These are phyloP conservation scores for Omphalea diandra DNA, from an alignment of 441 rosid species.

Conservation along the genomic window DNA sequence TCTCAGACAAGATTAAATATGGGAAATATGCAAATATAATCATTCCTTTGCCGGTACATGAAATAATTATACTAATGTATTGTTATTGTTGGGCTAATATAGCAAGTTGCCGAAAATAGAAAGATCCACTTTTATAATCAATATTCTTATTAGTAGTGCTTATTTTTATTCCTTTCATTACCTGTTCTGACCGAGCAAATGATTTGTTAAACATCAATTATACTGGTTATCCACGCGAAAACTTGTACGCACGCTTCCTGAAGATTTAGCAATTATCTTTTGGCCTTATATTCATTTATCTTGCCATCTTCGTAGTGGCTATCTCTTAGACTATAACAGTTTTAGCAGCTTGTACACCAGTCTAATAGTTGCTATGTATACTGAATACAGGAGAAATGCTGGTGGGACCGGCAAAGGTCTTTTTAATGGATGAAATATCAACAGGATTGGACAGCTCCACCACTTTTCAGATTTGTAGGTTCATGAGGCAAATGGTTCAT, in stretches of 20 bases:
- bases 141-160: neutral
- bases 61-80: neutral
- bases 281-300: neutral
- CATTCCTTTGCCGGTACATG: neutral
- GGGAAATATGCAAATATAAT: neutral
- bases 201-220: neutral
- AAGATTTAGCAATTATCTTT: neutral
- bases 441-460: slow-evolving; percentile 92
- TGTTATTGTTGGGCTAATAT: neutral
- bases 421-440: slow-evolving; percentile 92
- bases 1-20: neutral
- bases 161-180: neutral
- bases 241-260: too few relatives aligned
- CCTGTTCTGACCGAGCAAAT: neutral
- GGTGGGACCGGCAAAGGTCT: slow-evolving; percentile 85
- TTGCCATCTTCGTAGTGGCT: neutral
- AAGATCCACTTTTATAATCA: neutral
- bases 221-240: neutral
- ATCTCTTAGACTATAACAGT: neutral
- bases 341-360: neutral
- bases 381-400: slow-evolving; percentile 79
- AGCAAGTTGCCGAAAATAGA: neutral
- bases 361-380: slow-evolving; percentile 21
- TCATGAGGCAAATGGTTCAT: slow-evolving; percentile 88
- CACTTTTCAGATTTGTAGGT: slow-evolving; percentile 75